Conservation (phyloP, 1,139 yeast genomes). For the Suhomyces panamericanus region DNA sequence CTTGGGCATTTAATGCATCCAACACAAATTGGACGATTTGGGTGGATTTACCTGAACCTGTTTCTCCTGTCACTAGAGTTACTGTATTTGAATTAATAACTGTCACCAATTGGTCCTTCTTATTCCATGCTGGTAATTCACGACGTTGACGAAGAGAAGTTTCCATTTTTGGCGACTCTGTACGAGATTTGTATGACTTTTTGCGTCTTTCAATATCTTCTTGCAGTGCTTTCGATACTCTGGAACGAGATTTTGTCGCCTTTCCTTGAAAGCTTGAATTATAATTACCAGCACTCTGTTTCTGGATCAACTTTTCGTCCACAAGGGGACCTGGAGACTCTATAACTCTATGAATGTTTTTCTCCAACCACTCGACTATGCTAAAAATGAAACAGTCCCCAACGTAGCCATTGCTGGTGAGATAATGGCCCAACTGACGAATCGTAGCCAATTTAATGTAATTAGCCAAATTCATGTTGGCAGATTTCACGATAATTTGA, state of each 20-base stretch:
- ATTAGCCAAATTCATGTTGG: constrained; percentile 58
- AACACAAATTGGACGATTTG: constrained; percentile 81
- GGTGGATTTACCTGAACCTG: constrained; percentile 63
- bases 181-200: constrained; percentile 22
- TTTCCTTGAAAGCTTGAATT: neutral
- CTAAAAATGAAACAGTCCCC: constrained; percentile 73
- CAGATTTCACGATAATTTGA: constrained; percentile 50
- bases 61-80: constrained; percentile 88
- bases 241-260: neutral
- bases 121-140: constrained; percentile 81
- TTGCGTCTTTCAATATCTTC: constrained; percentile 27
- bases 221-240: constrained; percentile 3
- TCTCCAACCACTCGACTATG: constrained; percentile 74
- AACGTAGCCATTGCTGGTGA: constrained; percentile 41
- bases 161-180: constrained; percentile 18
- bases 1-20: constrained; percentile 54
- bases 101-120: constrained; percentile 54
- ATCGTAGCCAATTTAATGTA: constrained; percentile 71
- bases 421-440: constrained; percentile 43
- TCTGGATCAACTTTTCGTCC: constrained; percentile 3
- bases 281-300: neutral
- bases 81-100: constrained; percentile 61
- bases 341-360: constrained; percentile 55
- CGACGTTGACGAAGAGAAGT: constrained; percentile 40
- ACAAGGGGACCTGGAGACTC: constrained; percentile 74